Base-by-base conservation (phyloP, 1,284 basidiomycete genomes). In the Sparassis latifolia region DNA sequence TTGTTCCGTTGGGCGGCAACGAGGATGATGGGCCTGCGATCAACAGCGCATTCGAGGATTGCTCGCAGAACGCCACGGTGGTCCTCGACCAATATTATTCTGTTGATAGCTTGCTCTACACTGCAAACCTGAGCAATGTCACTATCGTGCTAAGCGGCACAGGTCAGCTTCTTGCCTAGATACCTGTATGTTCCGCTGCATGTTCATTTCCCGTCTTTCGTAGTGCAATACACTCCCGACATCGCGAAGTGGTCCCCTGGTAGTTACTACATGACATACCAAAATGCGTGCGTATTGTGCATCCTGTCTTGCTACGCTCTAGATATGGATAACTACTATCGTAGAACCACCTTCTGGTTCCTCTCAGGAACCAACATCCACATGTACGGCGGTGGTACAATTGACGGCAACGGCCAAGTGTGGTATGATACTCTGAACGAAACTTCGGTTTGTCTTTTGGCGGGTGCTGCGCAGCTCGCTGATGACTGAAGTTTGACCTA, bases 191-290 rank as follows among this genome's bases (percentile, higher is more conserved):
- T 44, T 20, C 32, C 20, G 10, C 7, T 47, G 31, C 29, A 10
- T 10, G 41, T 32, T 5, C 6, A 28, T 31, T 30, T 27, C 5
- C 5, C 32, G 28, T 12, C 10, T 3, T 56, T 39, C 5, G 10
- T 49, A 65, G 67, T 69, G 1, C 66, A 69, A 44, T 69, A 70
- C 47, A 68, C 69, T 2, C 73, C 75, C 3, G 66, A 77, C 57
- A 74, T 77, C 47, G 66, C 69, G 0, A 75, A 76, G 55, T 78
- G 75, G 76, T 71, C 69, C 2, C 69, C 64, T 35, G 62, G 68
- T 45, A 67, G 68, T 41, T 64, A 62, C 45, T 71, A 63, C 58
- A 55, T 76, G 54, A 68, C 65, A 10, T 76, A 71, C 55, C 75
- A 76, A 57, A 69, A 70, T 43, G 69, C 67, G 69, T 72, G 41